Base-by-base conservation (phyloP, 345 rosid species). In the Acer saccharum region DNA sequence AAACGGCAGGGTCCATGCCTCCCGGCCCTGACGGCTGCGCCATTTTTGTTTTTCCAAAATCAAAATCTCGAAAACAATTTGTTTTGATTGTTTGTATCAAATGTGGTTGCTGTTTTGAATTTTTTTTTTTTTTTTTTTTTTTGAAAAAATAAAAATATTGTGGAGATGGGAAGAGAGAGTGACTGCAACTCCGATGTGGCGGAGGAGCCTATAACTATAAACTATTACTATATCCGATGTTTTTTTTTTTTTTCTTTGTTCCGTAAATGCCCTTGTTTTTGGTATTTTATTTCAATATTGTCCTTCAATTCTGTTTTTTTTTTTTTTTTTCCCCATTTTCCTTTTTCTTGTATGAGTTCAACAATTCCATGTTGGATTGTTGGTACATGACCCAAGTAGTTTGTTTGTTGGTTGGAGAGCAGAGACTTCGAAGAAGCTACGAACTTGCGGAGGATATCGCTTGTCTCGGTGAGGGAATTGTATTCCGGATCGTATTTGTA, bases 11-110 rank as follows among this genome's bases (percentile, higher is more conserved):
- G 76, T 90, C 94, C 65, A 17, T 92, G 54, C 82, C 76, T 73
- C 81, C 84, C 87, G 86, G 88, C 80, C 86, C 90, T 82, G 13
- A 4, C 43, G 81, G 89, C 43, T 89, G 87, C 76, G 90, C 88
- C 94, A 90, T 87, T 79, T 85, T 46, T 46, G 1, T 43, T 43
- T 43, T 9, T 43, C 46, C 11, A 43, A 43, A 43, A 1, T 60
- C 27, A 9, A 16, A 60, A 1, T 54, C n/a, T 16, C 4, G 58
- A 14, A 54, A 54, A 60, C 27, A 20, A 20, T 20, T 27, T 20
- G 27, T 21, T 60, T 21, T 20, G 27, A 60, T 60, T 18, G 9
- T 0, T 58, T 17, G 6, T 14, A n/a, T 60, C 2, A 21, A 57
- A 21, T 17, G 23, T n/a, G 9, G 25, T 13, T 13, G 55, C 3